Evolutionary conservation across 2,329 filamentous ascomycete genomes (phyloP).

Genomic region (Epichloe hybrida): DNA sequence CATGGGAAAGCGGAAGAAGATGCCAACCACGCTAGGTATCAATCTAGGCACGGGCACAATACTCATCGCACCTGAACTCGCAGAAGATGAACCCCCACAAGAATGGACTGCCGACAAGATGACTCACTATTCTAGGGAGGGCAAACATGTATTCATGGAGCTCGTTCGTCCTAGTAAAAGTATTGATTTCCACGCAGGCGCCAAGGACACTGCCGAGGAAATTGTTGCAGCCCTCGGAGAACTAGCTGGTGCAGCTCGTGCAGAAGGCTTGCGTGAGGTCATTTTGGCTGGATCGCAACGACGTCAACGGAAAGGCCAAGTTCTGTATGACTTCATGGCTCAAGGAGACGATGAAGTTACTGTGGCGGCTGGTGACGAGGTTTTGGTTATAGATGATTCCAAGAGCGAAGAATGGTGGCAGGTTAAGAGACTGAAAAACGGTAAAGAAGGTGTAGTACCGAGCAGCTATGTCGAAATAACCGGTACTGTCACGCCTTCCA

Average conservation of each 20-base stretch:
- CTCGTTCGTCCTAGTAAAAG: constrained; percentile 86
- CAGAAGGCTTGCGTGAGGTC: constrained; percentile 75
- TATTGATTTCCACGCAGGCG: constrained; percentile 90
- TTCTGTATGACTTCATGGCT: constrained; percentile 93
- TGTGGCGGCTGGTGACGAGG: constrained; percentile 79
- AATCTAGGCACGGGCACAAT: constrained; percentile 81
- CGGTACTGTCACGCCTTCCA: constrained; percentile 44
- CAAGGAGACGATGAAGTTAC: constrained; percentile 95
- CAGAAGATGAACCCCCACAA: constrained; percentile 68
- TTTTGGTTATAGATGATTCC: constrained; percentile 74
- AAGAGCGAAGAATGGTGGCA: constrained; percentile 99
- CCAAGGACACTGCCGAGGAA: constrained; percentile 91
- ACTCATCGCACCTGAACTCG: constrained; percentile 77
- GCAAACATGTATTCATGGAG: constrained; percentile 95
- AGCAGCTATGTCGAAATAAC: constrained; percentile 91
- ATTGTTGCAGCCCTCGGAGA: constrained; percentile 83
- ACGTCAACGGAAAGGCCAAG: constrained; percentile 64
- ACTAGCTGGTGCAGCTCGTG: constrained; percentile 70
- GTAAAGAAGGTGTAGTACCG: constrained; percentile 89
- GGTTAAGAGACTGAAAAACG: constrained; percentile 78
- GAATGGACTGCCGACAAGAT: constrained; percentile 93
- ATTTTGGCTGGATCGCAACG: constrained; percentile 63
- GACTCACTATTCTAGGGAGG: constrained; percentile 95
- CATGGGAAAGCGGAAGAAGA: constrained; percentile 94
- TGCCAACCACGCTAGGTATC: constrained; percentile 93